A percentile compares a stretch with the other conserved stretches of the same genome.
phyloP scores from a whole-genome alignment of 225 moss, liverwort and hornwort genomes.

The Takakia lepidozioides region DNA sequence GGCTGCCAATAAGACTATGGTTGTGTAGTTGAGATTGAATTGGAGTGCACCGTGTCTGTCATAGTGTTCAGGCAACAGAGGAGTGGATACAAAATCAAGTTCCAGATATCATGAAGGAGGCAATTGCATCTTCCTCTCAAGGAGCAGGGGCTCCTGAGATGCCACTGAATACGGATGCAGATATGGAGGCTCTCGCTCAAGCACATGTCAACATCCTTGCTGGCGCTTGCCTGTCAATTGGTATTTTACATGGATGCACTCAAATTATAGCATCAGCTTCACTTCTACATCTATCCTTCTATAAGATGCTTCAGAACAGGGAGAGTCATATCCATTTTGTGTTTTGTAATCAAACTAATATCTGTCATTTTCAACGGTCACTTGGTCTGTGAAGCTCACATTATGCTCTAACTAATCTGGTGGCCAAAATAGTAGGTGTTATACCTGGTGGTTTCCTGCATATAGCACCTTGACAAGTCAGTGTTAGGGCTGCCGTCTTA shows the following conservation, averaged over 20 bases:
- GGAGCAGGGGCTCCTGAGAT: slow-evolving; percentile 50
- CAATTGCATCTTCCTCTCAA: slow-evolving; percentile 37
- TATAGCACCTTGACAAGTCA: too few species aligned
- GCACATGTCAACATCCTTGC: slow-evolving; percentile 95
- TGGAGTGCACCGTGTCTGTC: too few species aligned
- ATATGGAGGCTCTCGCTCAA: slow-evolving; percentile 93
- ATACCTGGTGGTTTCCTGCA: too few species aligned
- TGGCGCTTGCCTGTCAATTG: slow-evolving; percentile 89
- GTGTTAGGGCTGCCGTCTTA: too few species aligned
- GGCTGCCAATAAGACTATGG: too few species aligned
- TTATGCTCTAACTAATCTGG: too few species aligned
- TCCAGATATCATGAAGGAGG: slow-evolving; percentile 79
- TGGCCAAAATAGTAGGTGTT: too few species aligned
- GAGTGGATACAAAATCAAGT: slow-evolving; percentile 94
- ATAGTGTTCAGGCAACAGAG: slow-evolving; percentile 79
- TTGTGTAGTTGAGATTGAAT: too few species aligned
- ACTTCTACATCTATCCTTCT: neutral
- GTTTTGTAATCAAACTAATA: neutral
- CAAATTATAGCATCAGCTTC: too few species aligned
- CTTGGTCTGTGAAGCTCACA: too few species aligned
- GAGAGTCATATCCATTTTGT: neutral
- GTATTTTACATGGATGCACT: slow-evolving; percentile 2
- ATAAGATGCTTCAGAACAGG: neutral
- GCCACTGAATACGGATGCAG: slow-evolving; percentile 73
- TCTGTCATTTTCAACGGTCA: too few species aligned